Conservation (phyloP, 345 rosid species). For the Carallia brachiata region DNA sequence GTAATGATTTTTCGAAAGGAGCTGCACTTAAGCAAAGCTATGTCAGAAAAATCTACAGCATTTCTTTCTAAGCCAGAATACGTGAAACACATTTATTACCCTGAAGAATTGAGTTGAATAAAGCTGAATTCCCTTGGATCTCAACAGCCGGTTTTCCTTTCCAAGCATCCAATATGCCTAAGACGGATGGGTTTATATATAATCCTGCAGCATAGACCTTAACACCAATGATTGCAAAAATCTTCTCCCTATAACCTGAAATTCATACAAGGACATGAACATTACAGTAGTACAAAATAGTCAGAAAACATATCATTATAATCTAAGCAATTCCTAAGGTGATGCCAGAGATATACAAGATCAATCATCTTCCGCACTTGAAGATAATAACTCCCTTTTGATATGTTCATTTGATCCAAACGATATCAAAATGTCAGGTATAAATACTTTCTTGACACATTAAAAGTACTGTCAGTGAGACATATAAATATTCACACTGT, state of each 20-base stretch:
- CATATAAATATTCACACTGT: not conserved
- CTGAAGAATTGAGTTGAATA: conserved; percentile 50
- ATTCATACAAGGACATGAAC: conserved; percentile 3
- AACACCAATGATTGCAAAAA: conserved; percentile 75
- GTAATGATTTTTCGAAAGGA: conserved; percentile 63
- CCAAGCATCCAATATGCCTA: conserved; percentile 45
- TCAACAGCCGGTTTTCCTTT: conserved; percentile 53
- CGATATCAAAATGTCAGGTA: not conserved
- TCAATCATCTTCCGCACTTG: not conserved
- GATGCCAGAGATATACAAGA: not conserved
- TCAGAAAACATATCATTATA: no score
- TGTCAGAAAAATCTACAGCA: not conserved
- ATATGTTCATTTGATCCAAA: not conserved
- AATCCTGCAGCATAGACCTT: conserved; percentile 89
- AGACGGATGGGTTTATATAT: conserved; percentile 49
- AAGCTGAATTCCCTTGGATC: conserved; percentile 47
- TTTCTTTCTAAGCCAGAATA: not conserved
- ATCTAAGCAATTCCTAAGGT: not conserved
- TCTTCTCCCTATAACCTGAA: conserved; percentile 87
- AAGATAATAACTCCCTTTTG: not conserved
- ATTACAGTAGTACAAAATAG: not conserved
- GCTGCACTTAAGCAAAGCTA: conserved; percentile 32
- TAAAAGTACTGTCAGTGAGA: not conserved
- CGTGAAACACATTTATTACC: conserved; percentile 37
- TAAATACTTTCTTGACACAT: not conserved